Percentiles rank a stretch among this genome's conserved stretches.
Conservation (phyloP, 192 early-diverging fungal species). For the Martensiomyces pterosporus region DNA sequence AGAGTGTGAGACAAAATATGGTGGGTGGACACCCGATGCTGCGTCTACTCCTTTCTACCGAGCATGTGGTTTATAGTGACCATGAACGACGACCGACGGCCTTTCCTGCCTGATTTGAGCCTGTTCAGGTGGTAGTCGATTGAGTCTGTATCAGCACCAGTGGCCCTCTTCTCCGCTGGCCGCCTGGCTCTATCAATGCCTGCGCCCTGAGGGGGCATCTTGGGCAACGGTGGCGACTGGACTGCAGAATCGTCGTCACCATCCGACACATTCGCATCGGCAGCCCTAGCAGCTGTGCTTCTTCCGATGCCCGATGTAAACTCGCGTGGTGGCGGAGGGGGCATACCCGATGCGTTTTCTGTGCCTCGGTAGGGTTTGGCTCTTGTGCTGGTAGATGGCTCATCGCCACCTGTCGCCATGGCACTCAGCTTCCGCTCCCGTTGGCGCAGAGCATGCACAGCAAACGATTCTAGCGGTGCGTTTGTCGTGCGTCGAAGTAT, state of each 20-base stretch:
- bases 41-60: conserved; percentile 30
- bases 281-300: conserved; percentile 1
- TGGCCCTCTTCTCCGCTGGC: background rate
- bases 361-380: too few species aligned
- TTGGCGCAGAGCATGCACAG: too few species aligned
- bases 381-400: too few species aligned
- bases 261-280: conserved; percentile 5
- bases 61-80: conserved; percentile 45
- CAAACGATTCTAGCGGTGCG: too few species aligned
- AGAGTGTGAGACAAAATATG: background rate
- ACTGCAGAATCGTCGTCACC: conserved; percentile 6
- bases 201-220: conserved; percentile 34
- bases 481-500: too few species aligned
- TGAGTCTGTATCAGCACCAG: conserved; percentile 25
- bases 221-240: conserved; percentile 27
- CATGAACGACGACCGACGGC: conserved; percentile 47
- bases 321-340: conserved; percentile 13
- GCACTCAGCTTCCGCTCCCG: too few species aligned
- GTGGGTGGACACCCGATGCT: background rate
- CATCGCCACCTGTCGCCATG: too few species aligned
- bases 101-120: conserved; percentile 14
- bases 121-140: conserved; percentile 40
- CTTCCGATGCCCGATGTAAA: conserved; percentile 7
- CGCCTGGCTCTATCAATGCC: too few species aligned
- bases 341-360: too few species aligned